Evolutionary conservation across 2,329 filamentous ascomycete species (phyloP), one percentile per base, ranked within the genome.

Genomic region (Colletotrichum costaricense): DNA sequence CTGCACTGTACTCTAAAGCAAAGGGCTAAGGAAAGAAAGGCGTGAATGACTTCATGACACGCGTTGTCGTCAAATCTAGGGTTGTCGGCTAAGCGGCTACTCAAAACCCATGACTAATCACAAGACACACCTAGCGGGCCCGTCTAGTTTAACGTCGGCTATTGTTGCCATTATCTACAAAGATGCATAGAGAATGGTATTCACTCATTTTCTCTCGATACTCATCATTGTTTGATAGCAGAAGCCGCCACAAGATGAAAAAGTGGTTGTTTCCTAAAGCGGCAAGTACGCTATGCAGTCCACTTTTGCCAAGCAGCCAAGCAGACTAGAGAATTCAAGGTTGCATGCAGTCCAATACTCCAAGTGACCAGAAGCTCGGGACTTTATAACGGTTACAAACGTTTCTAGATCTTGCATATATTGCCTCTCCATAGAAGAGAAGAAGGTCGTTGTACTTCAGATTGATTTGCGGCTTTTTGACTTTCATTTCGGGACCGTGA

Each of bases 101-200:
- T 33, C 16, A 19, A 14, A n/a, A 9, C n/a, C 5, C 12, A 55
- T 65, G 63, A 65, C 63, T 65, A 65, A 65, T 55, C 63, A 65
- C 19, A 19, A 28, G 46, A 54, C 52, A 38, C 42, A 54, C 33
- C 33, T 54, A 9, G 26, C 46, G 60, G 60, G 19, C 5, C 46
- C 28, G 28, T 35, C 60, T n/a, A 22, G n/a, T 42, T 35, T 5
- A 22, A n/a, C 19, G 42, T 49, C 42, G 42, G 42, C 42, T 49
- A 49, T 49, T 49, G 42, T 49, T 49, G 42, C 42, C 42, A 49
- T 49, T 49, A 22, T 9, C 19, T 49, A 22, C 42, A 49, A 49
- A 11, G 42, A 49, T 49, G 42, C 42, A 49, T 49, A 8, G 5
- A n/a, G n/a, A 49, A 49, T 9, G 3, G 16, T 22, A 22, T 22